Base-by-base conservation (phyloP, 345 rosid species). In the Physaria fendleri region DNA sequence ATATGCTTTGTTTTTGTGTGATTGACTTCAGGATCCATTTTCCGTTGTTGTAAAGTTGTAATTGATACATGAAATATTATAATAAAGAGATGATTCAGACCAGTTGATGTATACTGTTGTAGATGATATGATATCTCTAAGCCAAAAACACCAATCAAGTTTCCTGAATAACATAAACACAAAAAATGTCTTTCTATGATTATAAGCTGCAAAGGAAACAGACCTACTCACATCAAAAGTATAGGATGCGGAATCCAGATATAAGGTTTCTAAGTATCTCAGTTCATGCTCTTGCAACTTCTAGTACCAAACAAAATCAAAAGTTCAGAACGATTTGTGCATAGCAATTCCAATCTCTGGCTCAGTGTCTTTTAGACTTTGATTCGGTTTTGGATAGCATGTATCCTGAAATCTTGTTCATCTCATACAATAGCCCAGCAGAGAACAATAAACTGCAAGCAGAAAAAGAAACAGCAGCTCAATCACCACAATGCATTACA, bases 371-470 rank as follows among this genome's bases (percentile, higher is more conserved):
- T 66, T 76, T 84, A 13, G 87, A 47, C 69, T 80, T 86, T 3
- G 84, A 69, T 56, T 81, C 84, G 21, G 63, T 68, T 64, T 76
- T 84, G 11, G 82, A 54, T n/a, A 84, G 64, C 21, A 24, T 46
- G 69, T 8, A 17, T 17, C 84, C 85, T 0, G 85, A 87, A 59
- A 82, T 78, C 74, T 85, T 82, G 88, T 78, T 84, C 58, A 81
- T 68, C 76, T 90, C 93, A 4, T 82, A 82, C 13, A 90, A 69
- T 27, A 87, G 74, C 51, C 79, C 88, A 40, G 64, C 80, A 0
- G 95, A 90, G 79, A 84, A 90, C 71, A 90, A 77, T 78, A 90
- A 83, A 71, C 95, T 79, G 95, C 82, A 71, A 51, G 12, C 41
- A 71, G 8, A 64, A 33, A 12, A 44, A 68, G 16, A 17, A 27